Evolutionary conservation across 2,329 filamentous ascomycete species (phyloP), one percentile per base, ranked within the genome.

Genomic region (Alternaria metachromatica): DNA sequence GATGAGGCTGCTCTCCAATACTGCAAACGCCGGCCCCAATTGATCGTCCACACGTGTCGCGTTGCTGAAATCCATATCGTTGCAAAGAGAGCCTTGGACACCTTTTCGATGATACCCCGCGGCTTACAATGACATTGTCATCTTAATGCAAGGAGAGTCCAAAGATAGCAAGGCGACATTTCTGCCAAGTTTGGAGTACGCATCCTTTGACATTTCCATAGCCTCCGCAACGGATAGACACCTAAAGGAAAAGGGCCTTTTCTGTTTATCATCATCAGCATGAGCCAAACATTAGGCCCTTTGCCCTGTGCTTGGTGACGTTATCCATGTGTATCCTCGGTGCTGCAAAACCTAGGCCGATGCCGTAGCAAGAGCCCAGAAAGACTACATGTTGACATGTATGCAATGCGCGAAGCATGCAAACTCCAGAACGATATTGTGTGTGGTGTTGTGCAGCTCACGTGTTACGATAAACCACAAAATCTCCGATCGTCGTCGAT

Each of bases 51-150:
- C 45, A 6, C 41, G 8, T 25, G 63, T 65, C 18, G 46, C 11
- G 44, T 55, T 60, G 7, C 49, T 7, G 21, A 20, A 2, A 20
- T 55, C 43, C 60, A 63, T 63, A 20, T 20, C 33, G 33, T 37
- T 37, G 33, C 33, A 37, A 37, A 37, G 33, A 9, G 13, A 37
- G 33, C 7, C 7, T 8, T n/a, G 33, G 15, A 37, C 13, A 15
- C 30, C 30, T 33, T 8, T 37, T 37, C 13, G 30, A 37, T 15
- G 30, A 37, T 37, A 37, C 30, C 12, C 30, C 13, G 13, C 30
- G 30, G 30, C 30, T 33, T 33, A 33, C 13, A 33, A 30, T 30
- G 28, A 30, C 28, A 30, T 30, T 30, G 28, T 33, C 13, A 15
- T 33, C 30, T 33, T 33, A 15, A 37, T 37, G 13, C 33, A 37